A percentile compares a stretch with the other conserved stretches of the same genome.
Conservation (phyloP, 78 protist species). For the Dictyostelium brefeldianum region DNA sequence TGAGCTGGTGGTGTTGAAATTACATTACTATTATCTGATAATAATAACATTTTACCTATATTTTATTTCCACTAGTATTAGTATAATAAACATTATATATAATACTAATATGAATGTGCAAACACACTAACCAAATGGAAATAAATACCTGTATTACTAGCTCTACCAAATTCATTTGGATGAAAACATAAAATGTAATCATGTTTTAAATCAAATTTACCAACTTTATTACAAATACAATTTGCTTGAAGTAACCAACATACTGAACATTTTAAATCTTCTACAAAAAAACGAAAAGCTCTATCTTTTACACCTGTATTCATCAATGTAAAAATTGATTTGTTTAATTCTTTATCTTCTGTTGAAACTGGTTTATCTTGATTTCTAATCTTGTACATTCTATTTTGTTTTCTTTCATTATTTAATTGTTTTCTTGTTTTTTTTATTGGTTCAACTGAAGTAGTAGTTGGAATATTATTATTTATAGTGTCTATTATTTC, state of each 20-base stretch:
- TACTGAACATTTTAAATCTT: conserved; percentile 19
- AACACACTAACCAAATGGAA: no score
- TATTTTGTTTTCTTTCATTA: background rate
- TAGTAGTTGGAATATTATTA: background rate
- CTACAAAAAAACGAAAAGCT: background rate
- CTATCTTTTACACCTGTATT: conserved; percentile 6
- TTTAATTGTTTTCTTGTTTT: background rate
- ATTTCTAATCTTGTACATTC: background rate
- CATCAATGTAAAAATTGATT: background rate
- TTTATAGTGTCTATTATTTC: background rate
- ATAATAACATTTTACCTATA: conserved; percentile 14
- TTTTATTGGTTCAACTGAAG: background rate
- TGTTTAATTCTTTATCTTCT: background rate
- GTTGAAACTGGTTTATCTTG: background rate
- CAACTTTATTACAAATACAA: conserved; percentile 35
- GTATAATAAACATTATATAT: background rate
- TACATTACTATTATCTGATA: background rate
- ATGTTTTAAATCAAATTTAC: conserved; percentile 37
- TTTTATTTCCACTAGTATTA: background rate
- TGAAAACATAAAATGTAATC: conserved; percentile 48
- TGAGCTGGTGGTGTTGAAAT: background rate
- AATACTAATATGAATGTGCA: no score
- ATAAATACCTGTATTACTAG: conserved; percentile 29
- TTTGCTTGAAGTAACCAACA: conserved; percentile 37
- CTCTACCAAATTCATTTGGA: conserved; percentile 63